Evolutionary conservation across 257 asterid species (phyloP).

Genomic region (Capsicum rhomboideum): DNA sequence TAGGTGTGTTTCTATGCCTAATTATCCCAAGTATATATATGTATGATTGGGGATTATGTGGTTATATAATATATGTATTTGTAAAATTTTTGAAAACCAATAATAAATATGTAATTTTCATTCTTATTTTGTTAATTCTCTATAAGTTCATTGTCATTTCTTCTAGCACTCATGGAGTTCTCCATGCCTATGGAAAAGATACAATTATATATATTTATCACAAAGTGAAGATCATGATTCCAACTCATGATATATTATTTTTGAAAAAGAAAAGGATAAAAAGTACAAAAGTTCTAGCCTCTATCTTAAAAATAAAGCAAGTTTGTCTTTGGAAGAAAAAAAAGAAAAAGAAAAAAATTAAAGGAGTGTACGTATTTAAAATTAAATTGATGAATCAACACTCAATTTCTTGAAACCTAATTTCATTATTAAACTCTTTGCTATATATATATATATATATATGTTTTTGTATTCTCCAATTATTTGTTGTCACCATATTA

Average conservation of each 20-base stretch:
- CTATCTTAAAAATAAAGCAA: not conserved
- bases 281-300: not conserved
- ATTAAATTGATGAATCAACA: not conserved
- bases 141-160: not conserved
- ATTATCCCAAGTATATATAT: no score
- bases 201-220: not conserved
- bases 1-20: no score
- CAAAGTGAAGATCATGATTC: not conserved
- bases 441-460: not conserved
- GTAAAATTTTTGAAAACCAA: no score
- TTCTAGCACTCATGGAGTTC: not conserved
- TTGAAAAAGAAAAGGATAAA: not conserved
- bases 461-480: not conserved
- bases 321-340: not conserved
- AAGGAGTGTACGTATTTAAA: not conserved
- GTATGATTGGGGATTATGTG: no score
- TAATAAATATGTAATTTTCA: no score
- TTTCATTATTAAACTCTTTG: not conserved
- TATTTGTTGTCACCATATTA: not conserved
- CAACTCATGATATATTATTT: not conserved
- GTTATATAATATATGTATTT: no score
- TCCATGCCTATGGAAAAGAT: not conserved
- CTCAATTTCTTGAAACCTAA: not conserved
- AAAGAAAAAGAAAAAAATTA: not conserved
- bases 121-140: no score